Evolutionary conservation across 176 grass and related monocot genomes (phyloP).

Genomic region (Bonia amplexicaulis): DNA sequence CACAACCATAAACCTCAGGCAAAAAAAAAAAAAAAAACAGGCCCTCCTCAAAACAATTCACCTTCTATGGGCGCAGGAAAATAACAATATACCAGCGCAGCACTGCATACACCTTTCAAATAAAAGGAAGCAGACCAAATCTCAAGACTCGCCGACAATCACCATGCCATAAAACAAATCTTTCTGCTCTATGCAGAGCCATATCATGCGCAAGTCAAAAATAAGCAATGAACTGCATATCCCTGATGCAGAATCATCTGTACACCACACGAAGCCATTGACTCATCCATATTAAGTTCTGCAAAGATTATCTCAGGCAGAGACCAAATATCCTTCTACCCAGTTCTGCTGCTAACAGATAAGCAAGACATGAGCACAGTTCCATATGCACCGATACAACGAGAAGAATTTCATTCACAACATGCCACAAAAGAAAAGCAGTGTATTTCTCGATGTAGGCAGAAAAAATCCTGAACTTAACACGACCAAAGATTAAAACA

Average conservation of each 20-base stretch:
- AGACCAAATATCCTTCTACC: not conserved
- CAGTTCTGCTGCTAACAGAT: not conserved
- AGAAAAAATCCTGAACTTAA: not conserved
- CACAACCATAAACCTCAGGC: too few species aligned
- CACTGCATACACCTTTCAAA: not conserved
- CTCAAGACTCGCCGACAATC: not conserved
- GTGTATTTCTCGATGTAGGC: not conserved
- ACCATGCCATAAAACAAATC: not conserved
- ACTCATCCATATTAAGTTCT: not conserved
- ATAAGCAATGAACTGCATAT: not conserved
- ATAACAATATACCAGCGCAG: not conserved
- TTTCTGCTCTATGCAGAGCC: not conserved
- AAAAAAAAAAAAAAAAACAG: too few species aligned
- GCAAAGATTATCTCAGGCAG: not conserved
- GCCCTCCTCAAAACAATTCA: not conserved
- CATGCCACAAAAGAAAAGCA: not conserved
- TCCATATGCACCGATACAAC: not conserved
- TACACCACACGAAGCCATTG: not conserved
- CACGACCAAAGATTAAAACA: not conserved
- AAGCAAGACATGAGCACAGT: not conserved
- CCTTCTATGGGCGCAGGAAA: not conserved
- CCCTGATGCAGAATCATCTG: not conserved
- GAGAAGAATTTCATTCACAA: not conserved
- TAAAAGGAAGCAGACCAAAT: not conserved
- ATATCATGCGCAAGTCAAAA: not conserved